These are phyloP conservation scores for Leishmania martiniquensis DNA, from an alignment of 208 protist genomes.

Conservation along the genomic window DNA sequence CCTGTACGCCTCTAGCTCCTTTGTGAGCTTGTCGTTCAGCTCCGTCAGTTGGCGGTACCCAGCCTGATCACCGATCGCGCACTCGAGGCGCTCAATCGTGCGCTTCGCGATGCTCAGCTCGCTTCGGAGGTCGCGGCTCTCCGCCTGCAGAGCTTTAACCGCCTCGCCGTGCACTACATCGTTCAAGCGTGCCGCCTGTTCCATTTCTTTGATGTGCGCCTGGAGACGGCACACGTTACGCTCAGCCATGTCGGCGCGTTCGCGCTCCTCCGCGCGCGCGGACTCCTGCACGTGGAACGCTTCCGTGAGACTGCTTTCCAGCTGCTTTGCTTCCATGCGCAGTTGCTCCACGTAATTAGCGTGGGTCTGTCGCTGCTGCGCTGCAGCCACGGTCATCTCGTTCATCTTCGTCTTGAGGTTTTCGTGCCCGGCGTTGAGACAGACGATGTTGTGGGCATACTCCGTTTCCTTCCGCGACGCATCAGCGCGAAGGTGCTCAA, in stretches of 20 bases:
- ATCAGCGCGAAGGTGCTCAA: slow-evolving; percentile 39
- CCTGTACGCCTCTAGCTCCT: slow-evolving; percentile 57
- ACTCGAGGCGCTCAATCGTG: slow-evolving; percentile 88
- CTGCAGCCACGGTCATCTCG: slow-evolving; percentile 49
- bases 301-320: slow-evolving; percentile 35
- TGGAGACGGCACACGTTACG: slow-evolving; percentile 54
- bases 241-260: slow-evolving; percentile 59
- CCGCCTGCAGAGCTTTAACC: slow-evolving; percentile 52
- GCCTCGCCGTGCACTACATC: slow-evolving; percentile 37
- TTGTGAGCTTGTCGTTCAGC: slow-evolving; percentile 71
- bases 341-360: slow-evolving; percentile 42
- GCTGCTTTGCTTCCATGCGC: slow-evolving; percentile 42
- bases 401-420: slow-evolving; percentile 60
- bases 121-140: slow-evolving; percentile 54
- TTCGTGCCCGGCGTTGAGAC: slow-evolving; percentile 77
- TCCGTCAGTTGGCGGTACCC: slow-evolving; percentile 77
- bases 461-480: slow-evolving; percentile 68
- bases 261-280: slow-evolving; percentile 29
- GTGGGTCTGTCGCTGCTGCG: slow-evolving; percentile 40
- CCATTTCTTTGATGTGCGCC: slow-evolving; percentile 40
- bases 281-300: slow-evolving; percentile 38
- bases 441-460: slow-evolving; percentile 79
- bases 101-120: slow-evolving; percentile 80
- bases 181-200: slow-evolving; percentile 21
- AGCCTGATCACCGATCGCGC: slow-evolving; percentile 67